phyloP scores from a whole-genome alignment of 352 stramenopile genomes.

The Globisporangium barbulae region DNA sequence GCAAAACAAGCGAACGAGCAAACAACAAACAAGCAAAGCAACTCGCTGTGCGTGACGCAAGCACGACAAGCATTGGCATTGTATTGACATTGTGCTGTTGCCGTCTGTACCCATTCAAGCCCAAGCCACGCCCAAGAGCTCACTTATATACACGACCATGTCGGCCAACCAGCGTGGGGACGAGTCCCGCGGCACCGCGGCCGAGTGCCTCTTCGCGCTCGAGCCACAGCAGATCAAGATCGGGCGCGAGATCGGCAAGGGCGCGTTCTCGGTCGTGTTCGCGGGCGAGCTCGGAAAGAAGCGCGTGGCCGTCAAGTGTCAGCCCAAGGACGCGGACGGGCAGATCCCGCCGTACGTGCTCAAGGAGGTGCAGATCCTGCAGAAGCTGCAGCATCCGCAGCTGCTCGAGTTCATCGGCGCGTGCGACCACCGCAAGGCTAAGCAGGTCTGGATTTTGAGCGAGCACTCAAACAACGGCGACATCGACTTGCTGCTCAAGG shows the following conservation, averaged over 20 bases:
- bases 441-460: conserved; percentile 83
- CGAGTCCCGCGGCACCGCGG: conserved; percentile 19
- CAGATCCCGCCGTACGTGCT: conserved; percentile 72
- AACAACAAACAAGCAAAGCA: background rate
- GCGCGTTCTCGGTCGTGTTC: conserved; percentile 82
- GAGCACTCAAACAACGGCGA: conserved; percentile 79
- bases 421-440: conserved; percentile 61
- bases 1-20: background rate
- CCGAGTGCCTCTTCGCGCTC: conserved; percentile 47
- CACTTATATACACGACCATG: conserved; percentile 14
- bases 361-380: conserved; percentile 72
- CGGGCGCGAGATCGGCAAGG: conserved; percentile 80
- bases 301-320: conserved; percentile 81
- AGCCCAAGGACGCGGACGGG: conserved; percentile 73
- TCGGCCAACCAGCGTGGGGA: conserved; percentile 31
- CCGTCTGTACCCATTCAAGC: background rate
- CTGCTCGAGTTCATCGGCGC: conserved; percentile 76
- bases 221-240: conserved; percentile 64
- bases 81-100: background rate
- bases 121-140: background rate
- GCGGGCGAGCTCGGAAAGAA: conserved; percentile 67
- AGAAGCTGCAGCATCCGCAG: conserved; percentile 61
- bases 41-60: conserved; percentile 2
- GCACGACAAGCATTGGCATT: conserved; percentile 4
- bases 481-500: conserved; percentile 62